A percentile compares a stretch with the other conserved stretches of the same genome.
Evolutionary conservation across 768 basidiomycete species (phyloP).

Genomic region (Suillus americanus): DNA sequence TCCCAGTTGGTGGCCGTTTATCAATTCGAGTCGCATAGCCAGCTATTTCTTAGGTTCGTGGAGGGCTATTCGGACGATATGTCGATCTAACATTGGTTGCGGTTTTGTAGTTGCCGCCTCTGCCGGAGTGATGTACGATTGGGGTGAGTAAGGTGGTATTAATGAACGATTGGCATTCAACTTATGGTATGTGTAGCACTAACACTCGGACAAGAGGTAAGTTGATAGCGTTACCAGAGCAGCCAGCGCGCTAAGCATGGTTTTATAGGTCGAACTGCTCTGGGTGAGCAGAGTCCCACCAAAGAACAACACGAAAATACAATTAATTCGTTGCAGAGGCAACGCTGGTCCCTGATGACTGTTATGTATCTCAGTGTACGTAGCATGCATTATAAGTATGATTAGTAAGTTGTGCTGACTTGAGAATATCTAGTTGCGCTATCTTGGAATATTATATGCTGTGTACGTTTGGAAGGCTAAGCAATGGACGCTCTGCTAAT

Average conservation of each 20-base stretch:
- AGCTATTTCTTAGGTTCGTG: neutral
- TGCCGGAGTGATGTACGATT: neutral
- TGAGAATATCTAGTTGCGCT: neutral
- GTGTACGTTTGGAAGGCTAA: neutral
- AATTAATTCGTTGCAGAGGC: neutral
- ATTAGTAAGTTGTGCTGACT: neutral
- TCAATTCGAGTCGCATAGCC: conserved; percentile 1
- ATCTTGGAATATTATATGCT: conserved; percentile 1
- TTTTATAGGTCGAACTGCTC: neutral
- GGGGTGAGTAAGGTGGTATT: neutral
- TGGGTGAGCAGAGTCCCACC: neutral
- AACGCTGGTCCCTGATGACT: neutral
- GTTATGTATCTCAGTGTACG: neutral
- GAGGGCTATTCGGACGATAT: neutral
- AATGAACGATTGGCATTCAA: neutral
- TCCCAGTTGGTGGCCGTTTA: neutral
- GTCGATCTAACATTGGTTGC: neutral
- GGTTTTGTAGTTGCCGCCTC: neutral
- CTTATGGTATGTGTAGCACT: neutral
- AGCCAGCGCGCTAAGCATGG: neutral
- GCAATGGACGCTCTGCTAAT: neutral
- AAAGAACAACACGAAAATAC: neutral
- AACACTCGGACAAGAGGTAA: neutral
- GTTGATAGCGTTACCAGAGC: neutral
- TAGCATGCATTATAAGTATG: neutral